Evolutionary conservation across 1,139 yeast genomes (phyloP), one percentile per base, ranked within the genome.

Genomic region (Candida tropicalis): DNA sequence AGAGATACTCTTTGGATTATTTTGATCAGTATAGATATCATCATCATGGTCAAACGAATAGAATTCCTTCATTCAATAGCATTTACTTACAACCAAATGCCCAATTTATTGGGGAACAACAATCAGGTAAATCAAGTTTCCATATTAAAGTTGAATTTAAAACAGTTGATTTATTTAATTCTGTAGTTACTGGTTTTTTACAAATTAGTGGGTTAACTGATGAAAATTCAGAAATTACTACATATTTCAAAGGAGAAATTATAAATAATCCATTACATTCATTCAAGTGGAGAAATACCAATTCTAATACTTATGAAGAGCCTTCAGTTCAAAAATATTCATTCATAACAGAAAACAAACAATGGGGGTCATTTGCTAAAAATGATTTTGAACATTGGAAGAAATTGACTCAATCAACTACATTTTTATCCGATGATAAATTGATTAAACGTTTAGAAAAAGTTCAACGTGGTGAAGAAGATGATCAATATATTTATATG

Each of bases 331-430:
- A 58, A 38, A 54, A 54, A 22, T 73, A 65, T 50, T 64, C 73
- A 32, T 73, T 73, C 46, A 52, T 66, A 27, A 72, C 79, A 1
- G 77, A 71, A 43, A 68, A 73, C 49, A 58, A 55, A 31, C 50
- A 51, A 20, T 81, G 90, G 90, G 84, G 82, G 4, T 75, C 95
- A 1, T 70, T 68, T 34, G 79, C 78, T 42, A 75, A 77, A 44
- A 85, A 83, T 46, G 97, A 90, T 65, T 65, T 87, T 40, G 87
- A 82, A 49, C 97, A 90, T 65, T 91, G 97, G 98, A 76, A 82
- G 40, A 79, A 87, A 54, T 83, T 91, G 54, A 82, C 84, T 2
- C 74, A 82, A 12, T 58, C 62, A 23, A 52, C 58, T 22, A 52
- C 52, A 39, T 35, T 46, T 18, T 46, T 57, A 31, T 53, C 53